A percentile compares a stretch with the other conserved stretches of the same genome.
Evolutionary conservation across 495 filamentous ascomycete genomes (phyloP).

Genomic region (Daldinia concentrica): DNA sequence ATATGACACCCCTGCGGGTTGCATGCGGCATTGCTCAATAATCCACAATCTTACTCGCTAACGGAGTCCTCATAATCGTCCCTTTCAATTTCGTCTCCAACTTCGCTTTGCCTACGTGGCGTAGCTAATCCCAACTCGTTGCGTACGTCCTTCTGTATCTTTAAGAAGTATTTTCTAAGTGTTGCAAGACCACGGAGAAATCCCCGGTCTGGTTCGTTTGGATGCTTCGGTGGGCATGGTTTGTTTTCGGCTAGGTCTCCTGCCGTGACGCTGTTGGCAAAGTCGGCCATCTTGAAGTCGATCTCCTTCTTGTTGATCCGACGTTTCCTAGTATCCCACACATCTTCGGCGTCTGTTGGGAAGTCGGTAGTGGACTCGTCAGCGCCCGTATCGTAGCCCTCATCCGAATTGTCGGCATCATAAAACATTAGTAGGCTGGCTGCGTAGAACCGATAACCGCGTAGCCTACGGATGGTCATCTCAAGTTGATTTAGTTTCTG

Average conservation of each 20-base stretch:
- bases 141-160: slow-evolving; percentile 82
- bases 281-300: slow-evolving; percentile 96
- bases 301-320: slow-evolving; percentile 63
- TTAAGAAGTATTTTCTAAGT: slow-evolving; percentile 84
- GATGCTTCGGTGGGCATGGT: slow-evolving; percentile 83
- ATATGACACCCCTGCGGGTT: not conserved
- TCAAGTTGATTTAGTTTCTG: slow-evolving; percentile 84
- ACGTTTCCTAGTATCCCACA: slow-evolving; percentile 44
- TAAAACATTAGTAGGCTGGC: slow-evolving; percentile 95
- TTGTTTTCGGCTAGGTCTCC: slow-evolving; percentile 72
- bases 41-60: slow-evolving; percentile 46
- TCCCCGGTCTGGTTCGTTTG: slow-evolving; percentile 82
- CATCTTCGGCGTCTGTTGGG: slow-evolving; percentile 61
- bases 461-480: slow-evolving; percentile 77
- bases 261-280: slow-evolving; percentile 95
- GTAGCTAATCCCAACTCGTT: slow-evolving; percentile 58
- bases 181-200: slow-evolving; percentile 87
- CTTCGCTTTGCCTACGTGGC: slow-evolving; percentile 51
- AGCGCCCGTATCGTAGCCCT: slow-evolving; percentile 58
- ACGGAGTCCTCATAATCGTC: slow-evolving; percentile 48
- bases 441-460: slow-evolving; percentile 93
- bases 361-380: slow-evolving; percentile 61
- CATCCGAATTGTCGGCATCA: slow-evolving; percentile 71
- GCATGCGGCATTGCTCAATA: not conserved
- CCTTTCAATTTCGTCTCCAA: slow-evolving; percentile 50